Conservation (phyloP, 169 alveolate genomes). For the Plasmodium inui region DNA sequence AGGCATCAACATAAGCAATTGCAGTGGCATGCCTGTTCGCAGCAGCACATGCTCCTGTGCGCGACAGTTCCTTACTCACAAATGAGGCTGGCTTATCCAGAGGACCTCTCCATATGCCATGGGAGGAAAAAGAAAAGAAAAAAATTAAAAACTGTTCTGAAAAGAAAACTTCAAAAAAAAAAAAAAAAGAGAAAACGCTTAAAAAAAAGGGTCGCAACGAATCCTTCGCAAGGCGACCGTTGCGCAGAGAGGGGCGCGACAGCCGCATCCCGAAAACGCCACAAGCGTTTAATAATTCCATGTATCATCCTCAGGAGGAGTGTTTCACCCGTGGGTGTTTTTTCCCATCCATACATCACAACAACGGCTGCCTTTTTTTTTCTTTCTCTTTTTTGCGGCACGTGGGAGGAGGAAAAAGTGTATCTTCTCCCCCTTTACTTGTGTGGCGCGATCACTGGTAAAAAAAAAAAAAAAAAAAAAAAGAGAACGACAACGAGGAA, state of each 20-base stretch:
- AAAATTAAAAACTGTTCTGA: neutral
- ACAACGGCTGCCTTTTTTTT: neutral
- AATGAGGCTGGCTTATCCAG: neutral
- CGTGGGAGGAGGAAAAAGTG: neutral
- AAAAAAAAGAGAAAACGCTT: neutral
- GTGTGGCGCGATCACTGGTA: neutral
- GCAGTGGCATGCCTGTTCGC: neutral
- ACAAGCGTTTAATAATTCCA: neutral
- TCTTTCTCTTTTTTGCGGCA: neutral
- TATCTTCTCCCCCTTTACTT: neutral
- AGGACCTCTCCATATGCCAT: neutral
- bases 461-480: constrained; percentile 6
- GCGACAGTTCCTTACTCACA: neutral
- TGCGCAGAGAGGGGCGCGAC: neutral
- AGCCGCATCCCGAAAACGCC: neutral
- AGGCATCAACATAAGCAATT: neutral
- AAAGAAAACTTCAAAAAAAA: neutral
- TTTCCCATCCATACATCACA: neutral
- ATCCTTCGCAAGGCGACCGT: neutral
- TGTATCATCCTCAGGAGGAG: neutral
- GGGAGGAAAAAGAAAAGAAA: neutral
- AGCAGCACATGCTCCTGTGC: neutral
- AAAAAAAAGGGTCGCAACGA: neutral
- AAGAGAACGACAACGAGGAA: neutral
- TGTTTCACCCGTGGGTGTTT: neutral